Evolutionary conservation across 306 rosid genomes (phyloP).

Genomic region (Pyrus bretschneideri): DNA sequence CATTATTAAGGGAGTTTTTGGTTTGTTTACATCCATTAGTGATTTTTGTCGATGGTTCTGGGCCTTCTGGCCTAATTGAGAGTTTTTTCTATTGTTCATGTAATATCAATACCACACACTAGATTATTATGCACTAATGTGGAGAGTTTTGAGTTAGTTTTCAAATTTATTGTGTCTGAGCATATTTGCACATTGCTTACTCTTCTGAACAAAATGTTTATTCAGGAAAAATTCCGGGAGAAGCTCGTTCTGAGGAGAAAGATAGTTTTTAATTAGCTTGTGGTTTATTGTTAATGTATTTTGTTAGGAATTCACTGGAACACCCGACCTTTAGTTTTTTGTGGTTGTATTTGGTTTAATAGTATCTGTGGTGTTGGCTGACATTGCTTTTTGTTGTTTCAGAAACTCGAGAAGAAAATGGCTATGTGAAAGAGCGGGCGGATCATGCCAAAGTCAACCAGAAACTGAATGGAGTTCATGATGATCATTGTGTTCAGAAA

Average conservation of each 20-base stretch:
- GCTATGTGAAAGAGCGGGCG: slow-evolving; percentile 35
- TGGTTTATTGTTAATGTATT: background rate
- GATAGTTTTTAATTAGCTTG: slow-evolving; percentile 4
- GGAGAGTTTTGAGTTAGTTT: background rate
- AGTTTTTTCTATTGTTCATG: background rate
- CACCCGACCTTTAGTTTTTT: no score
- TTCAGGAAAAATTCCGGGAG: slow-evolving; percentile 37
- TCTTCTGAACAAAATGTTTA: slow-evolving; percentile 18
- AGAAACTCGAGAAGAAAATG: slow-evolving; percentile 47
- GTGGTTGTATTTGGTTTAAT: background rate
- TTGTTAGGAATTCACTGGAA: background rate
- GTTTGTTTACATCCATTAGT: background rate
- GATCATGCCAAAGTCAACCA: slow-evolving; percentile 37
- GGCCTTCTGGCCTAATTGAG: background rate
- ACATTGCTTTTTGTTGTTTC: slow-evolving; percentile 17
- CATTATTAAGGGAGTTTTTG: background rate
- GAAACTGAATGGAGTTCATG: slow-evolving; percentile 51
- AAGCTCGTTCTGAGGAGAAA: slow-evolving; percentile 29
- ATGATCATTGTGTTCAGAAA: slow-evolving; percentile 54
- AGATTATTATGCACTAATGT: background rate
- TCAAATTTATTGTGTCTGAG: background rate
- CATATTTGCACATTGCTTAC: background rate
- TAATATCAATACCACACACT: background rate
- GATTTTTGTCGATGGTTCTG: background rate
- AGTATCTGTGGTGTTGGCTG: background rate